These are phyloP conservation scores for Cryptosporidium andersoni DNA, from an alignment of 169 alveolate genomes.

Conservation along the genomic window DNA sequence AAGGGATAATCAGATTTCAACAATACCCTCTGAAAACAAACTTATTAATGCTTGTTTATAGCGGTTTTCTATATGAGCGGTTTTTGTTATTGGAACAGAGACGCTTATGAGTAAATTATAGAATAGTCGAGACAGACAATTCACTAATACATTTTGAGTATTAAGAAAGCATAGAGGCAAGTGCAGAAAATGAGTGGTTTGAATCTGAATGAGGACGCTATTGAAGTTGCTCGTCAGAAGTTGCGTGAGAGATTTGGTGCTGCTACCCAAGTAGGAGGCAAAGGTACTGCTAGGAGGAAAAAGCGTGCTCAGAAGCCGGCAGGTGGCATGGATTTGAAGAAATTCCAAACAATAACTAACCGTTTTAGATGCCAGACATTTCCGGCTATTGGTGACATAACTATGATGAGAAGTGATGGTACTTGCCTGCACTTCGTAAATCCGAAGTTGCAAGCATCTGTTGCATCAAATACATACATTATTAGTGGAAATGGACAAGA, in stretches of 20 bases:
- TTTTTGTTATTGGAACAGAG: background rate
- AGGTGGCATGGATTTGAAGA: conserved; percentile 89
- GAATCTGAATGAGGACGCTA: conserved; percentile 83
- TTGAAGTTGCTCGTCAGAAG: conserved; percentile 88
- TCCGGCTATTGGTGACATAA: conserved; percentile 94
- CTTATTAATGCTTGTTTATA: too few relatives aligned
- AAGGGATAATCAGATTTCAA: too few relatives aligned
- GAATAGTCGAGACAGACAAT: too few relatives aligned
- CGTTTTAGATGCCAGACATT: conserved; percentile 93
- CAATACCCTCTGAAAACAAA: too few relatives aligned
- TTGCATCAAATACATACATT: conserved; percentile 93
- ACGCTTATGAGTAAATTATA: background rate
- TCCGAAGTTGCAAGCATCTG: conserved; percentile 93
- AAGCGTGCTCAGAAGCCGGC: conserved; percentile 87
- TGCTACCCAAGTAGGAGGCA: conserved; percentile 93
- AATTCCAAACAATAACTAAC: conserved; percentile 88
- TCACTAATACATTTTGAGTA: too few relatives aligned
- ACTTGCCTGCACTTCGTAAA: conserved; percentile 89
- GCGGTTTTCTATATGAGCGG: background rate
- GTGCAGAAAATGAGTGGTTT: conserved; percentile 84
- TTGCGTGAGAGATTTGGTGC: conserved; percentile 91
- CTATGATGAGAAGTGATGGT: conserved; percentile 93
- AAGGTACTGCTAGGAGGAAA: conserved; percentile 95
- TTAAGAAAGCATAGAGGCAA: background rate
- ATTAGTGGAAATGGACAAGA: conserved; percentile 92